Base-by-base conservation (phyloP, 371 early-diverging fungal genomes). In the Choanephora cucurbitarum region DNA sequence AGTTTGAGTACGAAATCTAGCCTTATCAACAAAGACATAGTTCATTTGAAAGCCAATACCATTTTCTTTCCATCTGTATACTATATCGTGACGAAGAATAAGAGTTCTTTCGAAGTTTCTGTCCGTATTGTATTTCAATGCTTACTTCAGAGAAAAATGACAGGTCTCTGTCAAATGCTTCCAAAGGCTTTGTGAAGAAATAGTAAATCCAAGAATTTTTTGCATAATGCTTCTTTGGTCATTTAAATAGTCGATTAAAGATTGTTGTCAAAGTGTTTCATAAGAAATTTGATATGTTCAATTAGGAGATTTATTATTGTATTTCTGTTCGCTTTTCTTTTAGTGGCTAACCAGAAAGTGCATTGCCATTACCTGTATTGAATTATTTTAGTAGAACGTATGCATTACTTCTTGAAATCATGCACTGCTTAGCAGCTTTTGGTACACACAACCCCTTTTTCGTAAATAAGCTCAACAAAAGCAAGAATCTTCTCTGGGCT, bases 291-390 rank as follows among this genome's bases (percentile, higher is more conserved):
- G 13, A 44, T 46, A 45, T 50, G 58, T 24, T 50, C 37, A 44
- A 51, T 22, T 22, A 57, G 49, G 45, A 57, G 37, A 19, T 51
- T 50, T 50, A n/a, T 37, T 57, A 44, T 57, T 22, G n/a, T n/a
- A n/a, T 44, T 45, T 57, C 51, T 57, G 45, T 57, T 57, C 23
- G 51, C 51, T 45, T 57, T 57, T 57, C 41, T 57, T 56, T 49
- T 34, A 41, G 17, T 49, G 49, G 44, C 44, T 45, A 22, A 24
- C 51, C 49, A 23, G 45, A 45, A 31, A 57, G 51, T 23, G 44
- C 19, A 57, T 49, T 47, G 1, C 52, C 51, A 45, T 37, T 58
- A 46, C 52, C 58, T 44, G 50, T 42, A 50, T 49, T 57, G 13
- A 49, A 57, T 44, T 56, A 32, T 42, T 56, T 56, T 18, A 50